phyloP scores from a whole-genome alignment of 176 grass and related monocot species.

The Musa schizocarpa region DNA sequence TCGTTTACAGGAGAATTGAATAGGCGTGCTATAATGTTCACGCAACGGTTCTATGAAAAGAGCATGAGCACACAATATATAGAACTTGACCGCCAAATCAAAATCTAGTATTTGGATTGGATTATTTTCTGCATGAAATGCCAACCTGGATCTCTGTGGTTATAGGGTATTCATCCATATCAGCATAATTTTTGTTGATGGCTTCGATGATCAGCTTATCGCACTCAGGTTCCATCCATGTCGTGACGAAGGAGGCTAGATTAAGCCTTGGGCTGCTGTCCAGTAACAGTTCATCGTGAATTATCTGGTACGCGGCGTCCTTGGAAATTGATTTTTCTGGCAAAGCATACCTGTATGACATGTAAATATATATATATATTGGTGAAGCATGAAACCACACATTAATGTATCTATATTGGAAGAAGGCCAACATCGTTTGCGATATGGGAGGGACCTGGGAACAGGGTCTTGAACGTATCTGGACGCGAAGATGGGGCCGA shows the following conservation, averaged over 20 bases:
- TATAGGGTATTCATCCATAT: constrained; percentile 84
- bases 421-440: not conserved
- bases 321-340: constrained; percentile 40
- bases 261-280: constrained; percentile 67
- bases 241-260: constrained; percentile 72
- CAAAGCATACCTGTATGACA: constrained; percentile 42
- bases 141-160: constrained; percentile 69
- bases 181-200: constrained; percentile 62
- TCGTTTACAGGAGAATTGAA: constrained; percentile 58
- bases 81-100: too few species aligned
- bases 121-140: too few species aligned
- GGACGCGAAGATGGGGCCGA: constrained; percentile 52
- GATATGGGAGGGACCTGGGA: constrained; percentile 33
- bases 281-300: constrained; percentile 78
- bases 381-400: not conserved
- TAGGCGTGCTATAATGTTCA: constrained; percentile 79
- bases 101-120: too few species aligned
- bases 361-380: not conserved
- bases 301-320: constrained; percentile 80
- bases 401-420: not conserved
- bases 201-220: constrained; percentile 58
- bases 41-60: constrained; percentile 48
- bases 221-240: constrained; percentile 81
- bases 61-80: constrained; percentile 3
- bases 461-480: constrained; percentile 41